A percentile compares a stretch with the other conserved stretches of the same genome.
Evolutionary conservation across 208 protist species (phyloP).

Genomic region (Endotrypanum monterogeii): DNA sequence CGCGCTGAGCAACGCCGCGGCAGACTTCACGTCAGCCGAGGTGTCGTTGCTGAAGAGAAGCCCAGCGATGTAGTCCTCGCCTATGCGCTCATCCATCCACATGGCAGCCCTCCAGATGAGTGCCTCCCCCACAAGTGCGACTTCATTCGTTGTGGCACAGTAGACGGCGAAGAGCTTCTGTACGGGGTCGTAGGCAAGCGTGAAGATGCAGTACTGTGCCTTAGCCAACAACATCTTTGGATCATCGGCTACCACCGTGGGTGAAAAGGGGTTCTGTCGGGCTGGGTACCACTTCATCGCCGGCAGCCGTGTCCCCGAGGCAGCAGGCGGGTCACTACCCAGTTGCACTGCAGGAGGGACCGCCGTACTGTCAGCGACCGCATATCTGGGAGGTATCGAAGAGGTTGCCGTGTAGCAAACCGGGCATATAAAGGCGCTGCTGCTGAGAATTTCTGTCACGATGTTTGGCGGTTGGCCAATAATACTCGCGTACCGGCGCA

Average conservation of each 20-base stretch:
- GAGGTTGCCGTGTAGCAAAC: constrained; percentile 14
- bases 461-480: background rate
- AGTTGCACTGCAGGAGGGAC: constrained; percentile 5
- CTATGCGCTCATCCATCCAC: constrained; percentile 84
- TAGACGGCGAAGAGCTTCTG: constrained; percentile 64
- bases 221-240: constrained; percentile 74
- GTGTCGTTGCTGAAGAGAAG: constrained; percentile 75
- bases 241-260: constrained; percentile 32
- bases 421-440: background rate
- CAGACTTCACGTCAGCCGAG: constrained; percentile 44
- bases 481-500: constrained; percentile 4
- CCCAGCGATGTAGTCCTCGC: constrained; percentile 85
- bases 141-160: constrained; percentile 81
- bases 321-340: background rate
- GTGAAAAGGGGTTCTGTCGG: constrained; percentile 59
- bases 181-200: constrained; percentile 48
- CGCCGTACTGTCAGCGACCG: background rate
- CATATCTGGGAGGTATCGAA: constrained; percentile 7
- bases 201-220: constrained; percentile 86
- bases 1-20: constrained; percentile 38
- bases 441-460: background rate
- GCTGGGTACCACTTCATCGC: constrained; percentile 34
- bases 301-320: constrained; percentile 1
- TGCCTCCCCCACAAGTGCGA: constrained; percentile 46
- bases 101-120: constrained; percentile 78